A percentile compares a stretch with the other conserved stretches of the same genome.
Evolutionary conservation across 2,329 filamentous ascomycete species (phyloP).

Genomic region (Aspergillus viridinutans): DNA sequence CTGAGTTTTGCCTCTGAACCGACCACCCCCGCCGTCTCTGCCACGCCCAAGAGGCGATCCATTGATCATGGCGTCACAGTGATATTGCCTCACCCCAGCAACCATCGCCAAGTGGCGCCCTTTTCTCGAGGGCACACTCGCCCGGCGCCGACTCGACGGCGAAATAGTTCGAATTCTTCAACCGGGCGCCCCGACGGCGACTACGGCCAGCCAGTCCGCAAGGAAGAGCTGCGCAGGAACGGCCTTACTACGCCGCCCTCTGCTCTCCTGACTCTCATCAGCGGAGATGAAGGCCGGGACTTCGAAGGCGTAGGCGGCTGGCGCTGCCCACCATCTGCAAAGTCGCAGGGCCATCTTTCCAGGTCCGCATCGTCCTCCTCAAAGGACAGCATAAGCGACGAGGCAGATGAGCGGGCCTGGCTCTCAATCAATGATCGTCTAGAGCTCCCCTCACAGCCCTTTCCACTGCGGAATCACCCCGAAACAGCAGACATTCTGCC

Average conservation of each 20-base stretch:
- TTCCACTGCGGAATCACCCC: constrained; percentile 13
- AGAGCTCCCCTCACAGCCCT: constrained; percentile 33
- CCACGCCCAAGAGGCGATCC: constrained; percentile 21
- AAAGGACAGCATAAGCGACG: constrained; percentile 16
- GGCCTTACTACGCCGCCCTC: constrained; percentile 9
- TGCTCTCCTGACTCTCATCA: constrained; percentile 25
- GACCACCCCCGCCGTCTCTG: constrained; percentile 16
- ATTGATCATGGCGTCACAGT: constrained; percentile 15
- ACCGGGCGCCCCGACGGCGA: background rate
- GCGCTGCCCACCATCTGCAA: constrained; percentile 23
- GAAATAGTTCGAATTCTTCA: constrained; percentile 6
- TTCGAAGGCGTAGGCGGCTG: constrained; percentile 44
- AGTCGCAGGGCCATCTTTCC: constrained; percentile 17
- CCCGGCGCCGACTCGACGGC: constrained; percentile 3
- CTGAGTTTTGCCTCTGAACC: constrained; percentile 29
- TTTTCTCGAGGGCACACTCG: constrained; percentile 2
- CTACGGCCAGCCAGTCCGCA: constrained; percentile 7
- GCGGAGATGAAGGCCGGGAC: constrained; percentile 35
- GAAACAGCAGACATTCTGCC: constrained; percentile 6
- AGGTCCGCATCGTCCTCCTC: constrained; percentile 23
- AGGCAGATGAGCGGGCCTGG: constrained; percentile 36
- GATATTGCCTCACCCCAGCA: background rate
- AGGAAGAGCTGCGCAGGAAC: constrained; percentile 15
- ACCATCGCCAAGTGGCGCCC: constrained; percentile 4
- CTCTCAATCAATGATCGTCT: constrained; percentile 36